Evolutionary conservation across 2,329 filamentous ascomycete genomes (phyloP).

Genomic region (Aspergillus pseudoviridinutans): DNA sequence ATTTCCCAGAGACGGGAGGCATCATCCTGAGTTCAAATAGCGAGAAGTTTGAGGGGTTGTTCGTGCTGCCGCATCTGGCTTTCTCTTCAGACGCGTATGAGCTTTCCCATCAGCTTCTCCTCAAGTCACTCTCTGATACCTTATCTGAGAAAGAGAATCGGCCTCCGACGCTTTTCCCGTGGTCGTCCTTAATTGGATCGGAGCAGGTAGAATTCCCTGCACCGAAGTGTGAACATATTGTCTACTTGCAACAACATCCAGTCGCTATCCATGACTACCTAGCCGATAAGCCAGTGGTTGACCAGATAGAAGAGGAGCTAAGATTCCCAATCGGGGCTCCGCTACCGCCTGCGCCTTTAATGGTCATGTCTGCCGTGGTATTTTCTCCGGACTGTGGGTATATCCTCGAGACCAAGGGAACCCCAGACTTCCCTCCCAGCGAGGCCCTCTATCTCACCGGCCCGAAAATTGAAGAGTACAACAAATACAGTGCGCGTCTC

Average conservation of each 20-base stretch:
- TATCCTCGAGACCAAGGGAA: constrained; percentile 58
- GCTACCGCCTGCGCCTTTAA: constrained; percentile 47
- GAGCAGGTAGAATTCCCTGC: constrained; percentile 46
- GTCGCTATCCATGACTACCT: constrained; percentile 27
- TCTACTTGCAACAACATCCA: constrained; percentile 69
- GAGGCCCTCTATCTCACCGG: constrained; percentile 53
- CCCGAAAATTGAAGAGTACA: constrained; percentile 55
- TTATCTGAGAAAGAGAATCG: constrained; percentile 61
- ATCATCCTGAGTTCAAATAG: constrained; percentile 84
- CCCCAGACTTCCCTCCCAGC: constrained; percentile 51
- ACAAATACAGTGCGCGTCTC: constrained; percentile 49
- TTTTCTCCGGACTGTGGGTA: constrained; percentile 67
- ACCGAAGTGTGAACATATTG: constrained; percentile 83
- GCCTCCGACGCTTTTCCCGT: constrained; percentile 61
- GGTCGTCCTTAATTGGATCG: constrained; percentile 64
- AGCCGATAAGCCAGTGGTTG: constrained; percentile 36
- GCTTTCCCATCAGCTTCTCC: constrained; percentile 63
- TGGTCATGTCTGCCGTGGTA: constrained; percentile 57
- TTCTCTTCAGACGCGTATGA: constrained; percentile 53
- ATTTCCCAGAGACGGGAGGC: constrained; percentile 76
- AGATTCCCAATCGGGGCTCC: constrained; percentile 56
- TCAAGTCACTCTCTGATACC: constrained; percentile 64
- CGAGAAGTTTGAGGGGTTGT: constrained; percentile 90
- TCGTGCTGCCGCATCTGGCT: constrained; percentile 79
- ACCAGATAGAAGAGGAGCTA: constrained; percentile 56